These are phyloP conservation scores for Penicillium sp. DNA, from an alignment of 2,329 filamentous ascomycete genomes.

Conservation along the genomic window DNA sequence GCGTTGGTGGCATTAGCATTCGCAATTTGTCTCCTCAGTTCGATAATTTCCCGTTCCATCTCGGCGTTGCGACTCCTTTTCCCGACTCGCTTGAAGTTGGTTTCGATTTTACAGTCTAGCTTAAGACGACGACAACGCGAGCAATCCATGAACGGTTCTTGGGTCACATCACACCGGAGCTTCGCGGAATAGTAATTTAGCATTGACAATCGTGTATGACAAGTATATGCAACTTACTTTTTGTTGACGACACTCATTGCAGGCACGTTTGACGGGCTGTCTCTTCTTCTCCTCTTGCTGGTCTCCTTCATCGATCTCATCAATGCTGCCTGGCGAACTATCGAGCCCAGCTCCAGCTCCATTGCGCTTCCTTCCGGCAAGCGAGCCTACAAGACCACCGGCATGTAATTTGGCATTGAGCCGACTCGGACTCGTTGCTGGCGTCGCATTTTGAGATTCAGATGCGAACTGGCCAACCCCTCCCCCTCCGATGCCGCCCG, in stretches of 20 bases:
- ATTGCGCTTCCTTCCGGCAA: conserved; percentile 40
- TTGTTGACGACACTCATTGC: conserved; percentile 67
- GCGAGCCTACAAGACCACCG: conserved; percentile 17
- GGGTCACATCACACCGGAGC: conserved; percentile 64
- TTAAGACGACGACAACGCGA: conserved; percentile 60
- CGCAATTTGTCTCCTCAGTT: conserved; percentile 47
- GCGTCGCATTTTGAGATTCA: conserved; percentile 33
- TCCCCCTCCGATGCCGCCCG: conserved; percentile 34
- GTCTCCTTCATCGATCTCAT: conserved; percentile 38
- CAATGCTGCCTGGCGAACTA: conserved; percentile 45
- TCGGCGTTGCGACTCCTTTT: conserved; percentile 64
- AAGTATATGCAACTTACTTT: conserved; percentile 58
- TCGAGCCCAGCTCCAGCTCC: conserved; percentile 41
- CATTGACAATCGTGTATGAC: neutral
- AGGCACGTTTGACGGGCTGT: conserved; percentile 57
- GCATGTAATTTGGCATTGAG: conserved; percentile 1
- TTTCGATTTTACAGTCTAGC: conserved; percentile 63
- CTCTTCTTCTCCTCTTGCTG: conserved; percentile 41
- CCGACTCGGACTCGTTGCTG: conserved; percentile 27
- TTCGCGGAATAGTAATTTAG: conserved; percentile 27
- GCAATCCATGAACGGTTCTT: conserved; percentile 61
- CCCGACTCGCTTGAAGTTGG: conserved; percentile 65
- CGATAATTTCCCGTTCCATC: conserved; percentile 57
- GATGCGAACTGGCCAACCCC: conserved; percentile 19
- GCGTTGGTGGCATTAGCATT: conserved; percentile 23